A percentile compares a stretch with the other conserved stretches of the same genome.
Conservation (phyloP, 768 basidiomycete genomes). For the Lactifluus subvellereus region DNA sequence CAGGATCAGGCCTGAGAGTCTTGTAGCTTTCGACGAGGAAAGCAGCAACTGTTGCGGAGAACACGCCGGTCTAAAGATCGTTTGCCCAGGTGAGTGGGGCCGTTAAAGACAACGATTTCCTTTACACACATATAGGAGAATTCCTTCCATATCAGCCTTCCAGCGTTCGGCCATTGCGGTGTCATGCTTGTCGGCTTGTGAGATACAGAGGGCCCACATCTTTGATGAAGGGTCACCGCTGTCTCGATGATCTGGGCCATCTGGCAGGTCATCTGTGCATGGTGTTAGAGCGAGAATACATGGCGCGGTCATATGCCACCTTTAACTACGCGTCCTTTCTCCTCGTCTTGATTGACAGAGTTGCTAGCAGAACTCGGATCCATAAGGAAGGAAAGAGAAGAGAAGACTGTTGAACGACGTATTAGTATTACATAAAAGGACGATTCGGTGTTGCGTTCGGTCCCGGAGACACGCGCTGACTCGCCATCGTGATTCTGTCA, state of each 20-base stretch:
- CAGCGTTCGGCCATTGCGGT: not conserved
- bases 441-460: too few relatives aligned
- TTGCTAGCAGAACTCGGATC: not conserved
- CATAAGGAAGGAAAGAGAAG: not conserved
- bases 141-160: slow-evolving; percentile 13
- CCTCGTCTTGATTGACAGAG: not conserved
- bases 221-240: not conserved
- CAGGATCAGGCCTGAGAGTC: slow-evolving; percentile 1
- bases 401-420: too few relatives aligned
- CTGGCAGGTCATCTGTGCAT: not conserved
- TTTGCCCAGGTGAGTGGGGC: not conserved
- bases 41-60: slow-evolving; percentile 13
- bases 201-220: slow-evolving; percentile 6
- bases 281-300: not conserved
- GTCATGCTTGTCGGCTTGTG: not conserved
- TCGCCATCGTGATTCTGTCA: too few relatives aligned
- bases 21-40: slow-evolving; percentile 19
- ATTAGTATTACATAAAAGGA: not conserved
- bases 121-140: slow-evolving; percentile 3
- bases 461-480: too few relatives aligned
- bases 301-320: not conserved
- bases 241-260: too few relatives aligned
- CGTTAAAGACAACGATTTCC: not conserved
- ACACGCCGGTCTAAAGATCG: slow-evolving; percentile 6
- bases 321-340: not conserved